Percentiles rank a stretch among this genome's conserved stretches.
These are phyloP conservation scores for Apiospora hydei DNA, from an alignment of 2,329 filamentous ascomycete species.

Conservation along the genomic window DNA sequence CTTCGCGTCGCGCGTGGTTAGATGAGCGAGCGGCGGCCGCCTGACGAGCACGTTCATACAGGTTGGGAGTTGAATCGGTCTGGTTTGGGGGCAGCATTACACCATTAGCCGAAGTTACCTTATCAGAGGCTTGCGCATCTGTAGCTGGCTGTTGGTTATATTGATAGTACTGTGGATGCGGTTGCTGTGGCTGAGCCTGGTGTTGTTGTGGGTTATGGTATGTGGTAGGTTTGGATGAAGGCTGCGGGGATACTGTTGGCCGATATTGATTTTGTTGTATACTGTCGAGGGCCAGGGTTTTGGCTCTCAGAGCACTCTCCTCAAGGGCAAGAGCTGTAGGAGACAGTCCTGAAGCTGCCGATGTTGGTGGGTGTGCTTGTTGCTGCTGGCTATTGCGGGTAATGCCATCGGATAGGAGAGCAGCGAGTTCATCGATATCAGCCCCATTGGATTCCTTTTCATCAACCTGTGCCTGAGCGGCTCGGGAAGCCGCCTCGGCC, in stretches of 20 bases:
- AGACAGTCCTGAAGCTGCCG: slow-evolving; percentile 37
- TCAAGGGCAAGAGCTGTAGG: slow-evolving; percentile 40
- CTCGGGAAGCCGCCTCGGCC: slow-evolving; percentile 41
- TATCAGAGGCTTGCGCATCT: slow-evolving; percentile 34
- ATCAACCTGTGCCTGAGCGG: slow-evolving; percentile 39
- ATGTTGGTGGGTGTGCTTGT: slow-evolving; percentile 32
- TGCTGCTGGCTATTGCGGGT: slow-evolving; percentile 41
- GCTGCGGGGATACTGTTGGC: slow-evolving; percentile 40
- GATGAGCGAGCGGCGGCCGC: slow-evolving; percentile 64
- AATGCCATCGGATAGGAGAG: slow-evolving; percentile 40
- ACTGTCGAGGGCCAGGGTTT: slow-evolving; percentile 42
- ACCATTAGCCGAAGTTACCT: slow-evolving; percentile 36
- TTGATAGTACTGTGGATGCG: slow-evolving; percentile 34
- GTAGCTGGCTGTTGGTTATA: slow-evolving; percentile 34
- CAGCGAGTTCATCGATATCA: slow-evolving; percentile 40
- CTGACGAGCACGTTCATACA: slow-evolving; percentile 67
- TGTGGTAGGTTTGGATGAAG: slow-evolving; percentile 29
- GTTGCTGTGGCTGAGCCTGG: slow-evolving; percentile 27
- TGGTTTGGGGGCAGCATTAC: slow-evolving; percentile 61
- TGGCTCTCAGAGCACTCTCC: slow-evolving; percentile 43
- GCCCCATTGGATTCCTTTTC: slow-evolving; percentile 27
- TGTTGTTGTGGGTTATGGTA: slow-evolving; percentile 35
- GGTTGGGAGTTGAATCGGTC: slow-evolving; percentile 58
- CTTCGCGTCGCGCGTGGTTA: slow-evolving; percentile 62
- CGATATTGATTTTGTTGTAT: slow-evolving; percentile 44